Evolutionary conservation across 2,329 filamentous ascomycete species (phyloP), one percentile per base, ranked within the genome.

Genomic region (Ceratocystis harringtonii): DNA sequence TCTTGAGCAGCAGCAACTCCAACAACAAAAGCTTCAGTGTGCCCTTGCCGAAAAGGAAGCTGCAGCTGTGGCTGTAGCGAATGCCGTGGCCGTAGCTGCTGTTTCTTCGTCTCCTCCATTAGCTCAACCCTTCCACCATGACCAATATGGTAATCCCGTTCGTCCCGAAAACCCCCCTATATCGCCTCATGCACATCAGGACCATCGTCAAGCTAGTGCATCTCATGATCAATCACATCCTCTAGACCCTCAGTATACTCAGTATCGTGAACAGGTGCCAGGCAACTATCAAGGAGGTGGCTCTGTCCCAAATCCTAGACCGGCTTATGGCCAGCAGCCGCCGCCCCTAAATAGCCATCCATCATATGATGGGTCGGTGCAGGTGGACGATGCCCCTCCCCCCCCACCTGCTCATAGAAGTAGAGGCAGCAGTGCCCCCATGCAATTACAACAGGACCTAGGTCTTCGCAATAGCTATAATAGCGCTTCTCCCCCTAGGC

Each of bases 331-430:
- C 3, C 67, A 66, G 25, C 25, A 57, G 28, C 63, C 58, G 22
- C 44, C 61, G 30, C 73, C 74, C 5, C 70, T 74, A 3, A 68
- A 73, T 5, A 78, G 79, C 1, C 73, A 76, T 43, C 77, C 78
- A 43, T 75, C 76, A 2, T 81, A 82, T 6, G 82, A 82, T 2
- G 81, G 80, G 6, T 81, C 82, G 0, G 81, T 81, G 2, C 81
- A 75, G 8, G 68, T 73, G 5, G 78, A 79, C 1, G 73, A 77
- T 50, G 77, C 78, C 41, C 76, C 76, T 2, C 81, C 82, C 5
- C 82, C 81, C 5, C 82, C 82, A 0, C 82, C 82, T 2, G 81
- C 76, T 10, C 82, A 85, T 68, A 73, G 82, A 66, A 76, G 73
- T 66, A 72, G 67, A 28, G 62, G 62, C 8, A 43, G 63, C 41